phyloP scores from a whole-genome alignment of 768 basidiomycete genomes.

The Galerina sulciceps region DNA sequence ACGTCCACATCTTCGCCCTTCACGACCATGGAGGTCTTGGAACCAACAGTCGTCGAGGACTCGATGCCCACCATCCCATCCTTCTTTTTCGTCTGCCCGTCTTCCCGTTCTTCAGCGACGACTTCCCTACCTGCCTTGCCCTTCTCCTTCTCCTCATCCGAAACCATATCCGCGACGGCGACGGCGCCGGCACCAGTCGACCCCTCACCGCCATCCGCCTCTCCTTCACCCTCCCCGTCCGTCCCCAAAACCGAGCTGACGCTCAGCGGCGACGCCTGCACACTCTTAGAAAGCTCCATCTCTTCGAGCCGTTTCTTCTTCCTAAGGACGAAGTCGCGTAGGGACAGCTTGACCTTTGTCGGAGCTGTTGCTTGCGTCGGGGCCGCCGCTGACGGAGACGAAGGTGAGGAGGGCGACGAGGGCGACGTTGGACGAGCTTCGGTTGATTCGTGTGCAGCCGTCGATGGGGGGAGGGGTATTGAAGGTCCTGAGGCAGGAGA shows the following conservation, averaged over 20 bases:
- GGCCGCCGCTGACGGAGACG: not conserved
- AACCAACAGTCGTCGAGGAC: no score
- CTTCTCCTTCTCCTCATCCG: no score
- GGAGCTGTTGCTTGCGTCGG: not conserved
- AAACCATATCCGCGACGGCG: no score
- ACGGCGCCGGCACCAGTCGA: no score
- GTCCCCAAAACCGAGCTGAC: not conserved
- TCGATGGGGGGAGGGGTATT: not conserved
- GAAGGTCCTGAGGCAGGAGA: not conserved
- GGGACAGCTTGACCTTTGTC: slow-evolving; percentile 57
- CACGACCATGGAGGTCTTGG: no score
- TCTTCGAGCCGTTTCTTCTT: slow-evolving; percentile 59
- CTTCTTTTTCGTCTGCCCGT: not conserved
- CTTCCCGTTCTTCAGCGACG: not conserved
- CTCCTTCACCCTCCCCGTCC: not conserved
- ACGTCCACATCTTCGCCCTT: no score
- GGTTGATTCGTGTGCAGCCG: not conserved
- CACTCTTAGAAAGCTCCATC: slow-evolving; percentile 27
- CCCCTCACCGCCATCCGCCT: no score
- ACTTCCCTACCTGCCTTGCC: no score
- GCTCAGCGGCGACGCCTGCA: slow-evolving; percentile 17
- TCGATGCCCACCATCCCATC: not conserved
- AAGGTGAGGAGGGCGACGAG: not conserved
- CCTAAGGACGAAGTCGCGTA: slow-evolving; percentile 60
- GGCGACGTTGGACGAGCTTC: not conserved